phyloP scores from a whole-genome alignment of 768 basidiomycete species.

The Atractiella rhizophila region DNA sequence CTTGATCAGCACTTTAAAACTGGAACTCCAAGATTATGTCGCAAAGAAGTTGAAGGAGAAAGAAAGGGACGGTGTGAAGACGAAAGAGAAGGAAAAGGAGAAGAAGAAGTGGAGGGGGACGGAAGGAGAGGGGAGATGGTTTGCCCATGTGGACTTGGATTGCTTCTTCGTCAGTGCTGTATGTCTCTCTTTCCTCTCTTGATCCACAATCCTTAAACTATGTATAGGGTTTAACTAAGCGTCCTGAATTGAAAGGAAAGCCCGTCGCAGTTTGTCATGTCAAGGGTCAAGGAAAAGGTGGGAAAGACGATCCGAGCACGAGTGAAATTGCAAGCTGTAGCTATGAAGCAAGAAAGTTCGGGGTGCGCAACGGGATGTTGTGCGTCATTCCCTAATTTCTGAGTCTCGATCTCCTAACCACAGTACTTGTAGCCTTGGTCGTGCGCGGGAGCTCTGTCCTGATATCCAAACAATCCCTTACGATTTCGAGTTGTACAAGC shows the following conservation, averaged over 20 bases:
- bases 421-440: constrained; percentile 35
- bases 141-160: constrained; percentile 41
- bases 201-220: too few species aligned
- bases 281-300: constrained; percentile 45
- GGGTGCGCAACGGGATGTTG: constrained; percentile 91
- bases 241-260: constrained; percentile 60
- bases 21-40: constrained; percentile 57
- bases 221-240: too few species aligned
- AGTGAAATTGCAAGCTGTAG: constrained; percentile 86
- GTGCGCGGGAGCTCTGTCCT: constrained; percentile 52
- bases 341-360: constrained; percentile 71
- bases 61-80: neutral
- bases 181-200: constrained; percentile 30
- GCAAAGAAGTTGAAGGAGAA: constrained; percentile 49
- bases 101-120: constrained; percentile 10
- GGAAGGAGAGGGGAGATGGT: constrained; percentile 23
- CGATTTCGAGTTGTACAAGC: constrained; percentile 45
- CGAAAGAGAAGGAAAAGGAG: neutral
- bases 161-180: constrained; percentile 94
- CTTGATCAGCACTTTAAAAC: constrained; percentile 72
- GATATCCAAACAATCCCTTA: constrained; percentile 56
- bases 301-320: constrained; percentile 36
- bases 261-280: constrained; percentile 92
- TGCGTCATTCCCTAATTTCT: constrained; percentile 18
- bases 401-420: neutral